Percentiles rank a stretch among this genome's conserved stretches.
Conservation (phyloP, 176 grass and related monocot species). For the Thalia dealbata region DNA sequence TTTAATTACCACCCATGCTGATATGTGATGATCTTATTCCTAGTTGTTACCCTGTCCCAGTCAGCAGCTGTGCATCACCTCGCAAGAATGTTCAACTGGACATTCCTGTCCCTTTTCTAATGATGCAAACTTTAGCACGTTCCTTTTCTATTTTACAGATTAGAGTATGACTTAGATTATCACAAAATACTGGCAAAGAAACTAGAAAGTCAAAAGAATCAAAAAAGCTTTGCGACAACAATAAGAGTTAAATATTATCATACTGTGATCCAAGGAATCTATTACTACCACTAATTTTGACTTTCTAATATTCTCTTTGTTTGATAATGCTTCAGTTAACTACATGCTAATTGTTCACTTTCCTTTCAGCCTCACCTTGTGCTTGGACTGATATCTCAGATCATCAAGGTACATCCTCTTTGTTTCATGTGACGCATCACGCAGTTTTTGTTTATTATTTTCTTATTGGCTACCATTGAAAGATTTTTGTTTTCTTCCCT, state of each 20-base stretch:
- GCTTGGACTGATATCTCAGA: slow-evolving; percentile 91
- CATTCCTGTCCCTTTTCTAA: background rate
- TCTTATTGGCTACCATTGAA: background rate
- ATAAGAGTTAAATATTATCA: background rate
- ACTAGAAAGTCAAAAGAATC: background rate
- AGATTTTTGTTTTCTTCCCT: background rate
- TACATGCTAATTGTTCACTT: slow-evolving; percentile 15
- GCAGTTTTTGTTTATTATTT: slow-evolving; percentile 8
- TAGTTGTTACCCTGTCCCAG: background rate
- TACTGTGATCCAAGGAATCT: background rate
- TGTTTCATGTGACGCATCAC: background rate
- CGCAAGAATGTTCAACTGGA: background rate
- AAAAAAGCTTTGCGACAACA: background rate
- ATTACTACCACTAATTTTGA: background rate
- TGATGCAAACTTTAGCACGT: background rate
- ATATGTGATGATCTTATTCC: background rate
- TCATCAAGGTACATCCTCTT: slow-evolving; percentile 58
- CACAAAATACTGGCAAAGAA: background rate
- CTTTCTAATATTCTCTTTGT: background rate
- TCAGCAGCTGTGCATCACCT: too few species aligned
- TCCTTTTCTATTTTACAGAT: background rate
- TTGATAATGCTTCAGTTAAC: background rate
- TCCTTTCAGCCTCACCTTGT: slow-evolving; percentile 86
- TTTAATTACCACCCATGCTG: too few species aligned
- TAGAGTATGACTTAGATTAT: background rate